These are phyloP conservation scores for Populus hybrid DNA, from an alignment of 441 rosid species.

Conservation along the genomic window DNA sequence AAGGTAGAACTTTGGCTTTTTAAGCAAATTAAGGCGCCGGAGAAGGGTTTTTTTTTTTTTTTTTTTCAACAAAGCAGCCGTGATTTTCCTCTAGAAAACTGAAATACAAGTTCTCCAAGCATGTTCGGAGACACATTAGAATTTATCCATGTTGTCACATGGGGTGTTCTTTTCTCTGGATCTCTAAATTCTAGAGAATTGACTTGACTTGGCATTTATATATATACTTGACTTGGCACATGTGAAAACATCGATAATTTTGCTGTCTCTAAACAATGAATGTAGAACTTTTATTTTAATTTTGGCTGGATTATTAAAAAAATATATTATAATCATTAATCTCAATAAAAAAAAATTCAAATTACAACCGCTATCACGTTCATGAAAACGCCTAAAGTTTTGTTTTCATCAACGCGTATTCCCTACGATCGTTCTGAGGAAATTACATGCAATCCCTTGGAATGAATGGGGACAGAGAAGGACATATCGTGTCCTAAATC, in stretches of 20 bases:
- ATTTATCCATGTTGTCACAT: neutral
- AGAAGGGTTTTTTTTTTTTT: neutral
- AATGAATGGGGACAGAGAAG: neutral
- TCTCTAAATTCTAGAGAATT: neutral
- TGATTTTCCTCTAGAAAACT: neutral
- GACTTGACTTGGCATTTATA: neutral
- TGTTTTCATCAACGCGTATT: neutral
- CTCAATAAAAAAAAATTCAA: no score
- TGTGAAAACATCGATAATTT: no score
- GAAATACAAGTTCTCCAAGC: neutral
- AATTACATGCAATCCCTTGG: neutral
- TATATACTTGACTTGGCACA: no score
- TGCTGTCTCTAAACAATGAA: no score
- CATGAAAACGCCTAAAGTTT: no score
- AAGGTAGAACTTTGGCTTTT: neutral
- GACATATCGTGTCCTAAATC: neutral
- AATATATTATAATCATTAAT: no score
- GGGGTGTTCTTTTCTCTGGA: neutral
- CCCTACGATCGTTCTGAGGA: neutral
- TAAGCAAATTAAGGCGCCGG: neutral
- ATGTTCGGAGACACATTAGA: neutral
- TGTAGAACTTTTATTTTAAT: no score
- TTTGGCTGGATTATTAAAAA: no score
- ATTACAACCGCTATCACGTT: no score
- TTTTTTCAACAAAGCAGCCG: neutral